Conservation (phyloP, 1,284 basidiomycete genomes). For the Apiotrichum gamsii region DNA sequence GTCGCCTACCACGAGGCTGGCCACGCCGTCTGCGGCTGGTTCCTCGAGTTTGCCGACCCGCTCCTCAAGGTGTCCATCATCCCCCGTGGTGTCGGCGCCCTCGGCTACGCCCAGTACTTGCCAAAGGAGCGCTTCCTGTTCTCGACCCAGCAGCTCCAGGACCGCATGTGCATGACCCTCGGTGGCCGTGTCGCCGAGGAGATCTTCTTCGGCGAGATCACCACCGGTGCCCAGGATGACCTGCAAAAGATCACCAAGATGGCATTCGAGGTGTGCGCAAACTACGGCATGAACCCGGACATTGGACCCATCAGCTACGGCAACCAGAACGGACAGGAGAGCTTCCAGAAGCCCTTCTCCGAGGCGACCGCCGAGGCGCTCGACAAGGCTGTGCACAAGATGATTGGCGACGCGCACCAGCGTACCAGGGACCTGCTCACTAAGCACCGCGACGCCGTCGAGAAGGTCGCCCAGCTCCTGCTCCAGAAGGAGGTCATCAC, state of each 20-base stretch:
- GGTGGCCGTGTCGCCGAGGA: slow-evolving; percentile 97
- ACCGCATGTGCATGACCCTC: slow-evolving; percentile 98
- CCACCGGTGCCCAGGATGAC: slow-evolving; percentile 96
- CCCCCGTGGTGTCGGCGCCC: slow-evolving; percentile 87
- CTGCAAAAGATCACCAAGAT: slow-evolving; percentile 96
- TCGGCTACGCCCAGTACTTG: slow-evolving; percentile 95
- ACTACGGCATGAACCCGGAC: slow-evolving; percentile 91
- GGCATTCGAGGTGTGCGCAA: slow-evolving; percentile 88
- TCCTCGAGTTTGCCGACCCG: slow-evolving; percentile 93
- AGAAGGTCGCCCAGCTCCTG: slow-evolving; percentile 85
- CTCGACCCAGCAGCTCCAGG: slow-evolving; percentile 87
- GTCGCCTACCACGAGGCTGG: slow-evolving; percentile 99
- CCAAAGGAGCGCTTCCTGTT: slow-evolving; percentile 94
- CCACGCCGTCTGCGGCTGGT: slow-evolving; percentile 98
- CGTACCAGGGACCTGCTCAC: slow-evolving; percentile 78
- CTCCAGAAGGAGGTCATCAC: slow-evolving; percentile 94
- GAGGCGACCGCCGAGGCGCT: slow-evolving; percentile 94
- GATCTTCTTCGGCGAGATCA: slow-evolving; percentile 95
- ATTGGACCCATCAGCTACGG: slow-evolving; percentile 97
- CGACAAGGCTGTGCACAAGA: slow-evolving; percentile 82
- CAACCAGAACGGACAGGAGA: slow-evolving; percentile 72
- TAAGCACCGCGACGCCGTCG: slow-evolving; percentile 78
- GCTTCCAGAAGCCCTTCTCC: slow-evolving; percentile 95
- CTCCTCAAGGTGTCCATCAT: slow-evolving; percentile 98
- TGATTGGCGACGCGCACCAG: slow-evolving; percentile 83